Evolutionary conservation across 306 rosid species (phyloP).

Genomic region (Prunus salicina): DNA sequence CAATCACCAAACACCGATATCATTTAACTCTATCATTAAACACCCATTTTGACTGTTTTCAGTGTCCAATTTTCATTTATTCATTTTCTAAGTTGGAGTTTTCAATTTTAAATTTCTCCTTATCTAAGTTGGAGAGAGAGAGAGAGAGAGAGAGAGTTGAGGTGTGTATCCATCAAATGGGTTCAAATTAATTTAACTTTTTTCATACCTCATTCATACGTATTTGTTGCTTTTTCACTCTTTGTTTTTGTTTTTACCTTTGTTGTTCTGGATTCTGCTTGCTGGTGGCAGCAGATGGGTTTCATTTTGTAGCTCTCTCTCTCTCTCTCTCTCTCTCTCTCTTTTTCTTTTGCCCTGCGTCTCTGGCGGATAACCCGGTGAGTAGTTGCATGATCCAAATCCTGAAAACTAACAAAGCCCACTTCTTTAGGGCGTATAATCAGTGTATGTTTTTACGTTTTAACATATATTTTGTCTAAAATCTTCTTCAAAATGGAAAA

Average conservation of each 20-base stretch:
- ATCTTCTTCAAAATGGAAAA: neutral
- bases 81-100: neutral
- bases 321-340: neutral
- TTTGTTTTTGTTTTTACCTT: constrained; percentile 30
- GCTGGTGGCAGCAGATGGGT: constrained; percentile 42
- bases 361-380: constrained; percentile 57
- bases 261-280: constrained; percentile 16
- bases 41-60: neutral
- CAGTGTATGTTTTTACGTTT: constrained; percentile 14
- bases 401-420: constrained; percentile 28
- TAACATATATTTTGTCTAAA: neutral
- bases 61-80: neutral
- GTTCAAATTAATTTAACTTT: neutral
- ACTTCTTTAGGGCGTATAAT: constrained; percentile 25
- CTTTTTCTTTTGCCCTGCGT: constrained; percentile 29
- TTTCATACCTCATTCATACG: neutral
- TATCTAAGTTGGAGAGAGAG: too few species aligned
- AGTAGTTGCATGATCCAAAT: constrained; percentile 43
- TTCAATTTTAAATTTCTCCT: too few species aligned
- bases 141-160: too few species aligned
- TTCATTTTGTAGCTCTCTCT: constrained; percentile 30
- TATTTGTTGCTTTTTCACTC: constrained; percentile 18
- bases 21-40: constrained; percentile 8
- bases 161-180: neutral
- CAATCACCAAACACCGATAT: neutral